Evolutionary conservation across 2,329 filamentous ascomycete species (phyloP).

Genomic region (Magnaporthales sp.): DNA sequence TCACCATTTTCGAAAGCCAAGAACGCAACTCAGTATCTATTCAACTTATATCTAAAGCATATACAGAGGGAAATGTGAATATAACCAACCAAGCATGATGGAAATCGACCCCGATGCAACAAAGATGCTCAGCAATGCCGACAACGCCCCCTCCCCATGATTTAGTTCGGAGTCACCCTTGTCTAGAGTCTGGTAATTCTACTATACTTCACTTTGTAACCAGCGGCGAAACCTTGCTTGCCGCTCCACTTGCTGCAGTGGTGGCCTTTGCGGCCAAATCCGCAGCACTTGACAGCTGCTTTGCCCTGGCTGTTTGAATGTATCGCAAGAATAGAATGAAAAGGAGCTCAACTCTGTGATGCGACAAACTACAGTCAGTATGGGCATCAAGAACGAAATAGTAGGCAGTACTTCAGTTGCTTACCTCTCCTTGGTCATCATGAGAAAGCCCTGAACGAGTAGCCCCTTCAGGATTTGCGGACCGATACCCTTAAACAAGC

Average conservation of each 20-base stretch:
- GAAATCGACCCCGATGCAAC: not conserved
- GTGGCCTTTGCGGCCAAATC: slow-evolving; percentile 54
- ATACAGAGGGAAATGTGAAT: not conserved
- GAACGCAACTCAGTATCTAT: not conserved
- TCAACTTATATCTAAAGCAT: not conserved
- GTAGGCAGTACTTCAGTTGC: slow-evolving; percentile 16
- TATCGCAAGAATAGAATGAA: slow-evolving; percentile 85
- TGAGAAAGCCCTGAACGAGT: slow-evolving; percentile 87
- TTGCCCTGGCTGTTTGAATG: slow-evolving; percentile 58
- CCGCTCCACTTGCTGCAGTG: slow-evolving; percentile 33
- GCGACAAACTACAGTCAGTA: not conserved
- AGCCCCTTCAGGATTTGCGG: slow-evolving; percentile 91
- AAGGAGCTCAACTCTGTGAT: slow-evolving; percentile 69
- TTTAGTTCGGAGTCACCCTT: not conserved
- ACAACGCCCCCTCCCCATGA: not conserved
- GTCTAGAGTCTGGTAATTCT: not conserved
- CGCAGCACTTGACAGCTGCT: slow-evolving; percentile 61
- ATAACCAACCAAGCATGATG: not conserved
- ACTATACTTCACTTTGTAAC: slow-evolving; percentile 17
- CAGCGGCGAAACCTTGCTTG: slow-evolving; percentile 30
- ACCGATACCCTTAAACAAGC: slow-evolving; percentile 94
- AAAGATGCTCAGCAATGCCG: not conserved
- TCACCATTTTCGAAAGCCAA: not conserved
- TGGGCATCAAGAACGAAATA: too few relatives aligned
- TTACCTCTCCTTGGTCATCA: slow-evolving; percentile 98